Conservation (phyloP, 345 rosid species). For the Capsella bursapastoris region DNA sequence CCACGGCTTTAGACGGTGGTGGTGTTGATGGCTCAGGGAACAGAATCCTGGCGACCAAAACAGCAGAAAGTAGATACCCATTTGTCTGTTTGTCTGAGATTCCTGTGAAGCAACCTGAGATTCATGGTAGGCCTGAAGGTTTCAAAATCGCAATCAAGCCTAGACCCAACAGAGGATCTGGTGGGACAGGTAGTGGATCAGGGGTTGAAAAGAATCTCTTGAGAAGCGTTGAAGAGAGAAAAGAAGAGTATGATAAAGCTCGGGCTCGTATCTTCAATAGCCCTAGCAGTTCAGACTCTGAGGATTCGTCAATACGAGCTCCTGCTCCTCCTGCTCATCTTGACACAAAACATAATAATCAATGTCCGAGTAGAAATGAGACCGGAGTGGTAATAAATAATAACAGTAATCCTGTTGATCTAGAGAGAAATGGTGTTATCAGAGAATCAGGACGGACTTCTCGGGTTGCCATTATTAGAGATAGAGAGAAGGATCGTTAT, state of each 20-base stretch:
- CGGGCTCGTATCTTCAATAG: constrained; percentile 89
- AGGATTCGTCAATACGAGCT: constrained; percentile 54
- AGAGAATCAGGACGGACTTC: constrained; percentile 61
- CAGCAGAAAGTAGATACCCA: constrained; percentile 70
- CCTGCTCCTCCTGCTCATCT: constrained; percentile 16
- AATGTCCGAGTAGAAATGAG: constrained; percentile 53
- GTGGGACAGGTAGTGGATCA: constrained; percentile 53
- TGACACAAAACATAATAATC: constrained; percentile 46
- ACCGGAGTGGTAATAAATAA: constrained; percentile 48
- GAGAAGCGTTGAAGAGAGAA: constrained; percentile 93
- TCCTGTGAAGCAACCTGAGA: constrained; percentile 72
- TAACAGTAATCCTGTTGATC: constrained; percentile 46
- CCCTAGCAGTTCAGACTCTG: constrained; percentile 65
- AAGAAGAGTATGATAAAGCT: constrained; percentile 91
- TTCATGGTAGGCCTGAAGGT: constrained; percentile 56
- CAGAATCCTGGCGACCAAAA: constrained; percentile 68
- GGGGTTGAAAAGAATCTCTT: constrained; percentile 56
- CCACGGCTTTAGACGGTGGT: constrained; percentile 72
- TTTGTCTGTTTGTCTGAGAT: constrained; percentile 75
- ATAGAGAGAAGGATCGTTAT: constrained; percentile 88
- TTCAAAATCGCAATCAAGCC: constrained; percentile 75
- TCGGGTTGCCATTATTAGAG: constrained; percentile 92
- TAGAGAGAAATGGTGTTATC: constrained; percentile 50
- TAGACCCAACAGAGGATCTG: constrained; percentile 61
- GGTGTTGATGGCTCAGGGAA: constrained; percentile 70